phyloP scores from a whole-genome alignment of 257 asterid species.

The Plantago elongata region DNA sequence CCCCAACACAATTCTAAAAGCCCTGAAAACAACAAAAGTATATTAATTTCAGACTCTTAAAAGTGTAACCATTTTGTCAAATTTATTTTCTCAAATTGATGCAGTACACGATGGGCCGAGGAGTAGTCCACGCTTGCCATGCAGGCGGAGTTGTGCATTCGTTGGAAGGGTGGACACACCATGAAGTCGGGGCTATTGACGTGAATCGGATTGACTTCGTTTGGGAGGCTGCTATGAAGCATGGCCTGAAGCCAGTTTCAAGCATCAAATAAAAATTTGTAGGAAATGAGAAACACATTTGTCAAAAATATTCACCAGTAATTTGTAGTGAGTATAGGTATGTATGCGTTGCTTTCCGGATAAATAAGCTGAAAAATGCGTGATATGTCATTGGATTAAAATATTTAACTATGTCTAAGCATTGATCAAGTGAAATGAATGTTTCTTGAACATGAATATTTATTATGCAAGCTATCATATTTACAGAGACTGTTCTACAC shows the following conservation, averaged over 20 bases:
- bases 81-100: neutral
- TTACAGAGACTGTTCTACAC: too few relatives aligned
- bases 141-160: conserved; percentile 90
- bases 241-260: conserved; percentile 66
- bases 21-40: neutral
- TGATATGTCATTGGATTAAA: too few relatives aligned
- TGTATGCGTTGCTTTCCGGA: too few relatives aligned
- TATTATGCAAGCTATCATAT: too few relatives aligned
- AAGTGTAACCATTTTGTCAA: neutral
- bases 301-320: neutral
- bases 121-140: conserved; percentile 91
- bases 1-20: neutral
- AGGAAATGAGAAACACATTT: conserved; percentile 26
- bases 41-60: neutral
- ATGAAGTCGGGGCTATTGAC: conserved; percentile 88
- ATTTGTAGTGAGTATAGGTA: too few relatives aligned
- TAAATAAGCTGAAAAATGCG: too few relatives aligned
- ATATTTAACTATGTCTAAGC: too few relatives aligned
- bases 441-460: too few relatives aligned
- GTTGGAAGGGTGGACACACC: conserved; percentile 81
- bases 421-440: too few relatives aligned
- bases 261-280: neutral
- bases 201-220: conserved; percentile 68
- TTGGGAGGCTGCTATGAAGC: conserved; percentile 80
- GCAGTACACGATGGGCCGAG: conserved; percentile 91